phyloP scores from a whole-genome alignment of 306 rosid genomes.

The Hippophae gyantsensis region DNA sequence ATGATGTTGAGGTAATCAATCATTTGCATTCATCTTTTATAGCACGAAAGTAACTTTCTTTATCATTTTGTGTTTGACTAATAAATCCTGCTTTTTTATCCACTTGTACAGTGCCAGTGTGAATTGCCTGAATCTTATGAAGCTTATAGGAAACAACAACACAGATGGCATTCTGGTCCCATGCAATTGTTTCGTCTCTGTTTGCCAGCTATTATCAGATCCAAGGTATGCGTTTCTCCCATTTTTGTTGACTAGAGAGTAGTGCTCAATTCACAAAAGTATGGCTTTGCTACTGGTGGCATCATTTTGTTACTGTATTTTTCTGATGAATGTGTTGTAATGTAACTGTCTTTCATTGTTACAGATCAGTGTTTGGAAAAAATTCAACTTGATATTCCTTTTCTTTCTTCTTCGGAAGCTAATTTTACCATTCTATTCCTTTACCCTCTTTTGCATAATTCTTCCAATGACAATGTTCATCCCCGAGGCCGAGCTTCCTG shows the following conservation, averaged over 20 bases:
- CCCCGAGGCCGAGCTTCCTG: slow-evolving; percentile 77
- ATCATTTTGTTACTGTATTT: neutral
- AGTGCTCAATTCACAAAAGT: neutral
- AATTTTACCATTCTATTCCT: slow-evolving; percentile 82
- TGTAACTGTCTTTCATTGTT: neutral
- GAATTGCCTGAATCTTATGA: slow-evolving; percentile 92
- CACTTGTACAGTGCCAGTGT: slow-evolving; percentile 65
- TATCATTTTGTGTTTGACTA: slow-evolving; percentile 14
- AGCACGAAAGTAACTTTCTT: neutral
- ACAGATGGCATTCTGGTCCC: slow-evolving; percentile 95
- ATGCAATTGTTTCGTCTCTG: slow-evolving; percentile 95
- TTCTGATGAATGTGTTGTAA: neutral
- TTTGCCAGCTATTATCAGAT: slow-evolving; percentile 47
- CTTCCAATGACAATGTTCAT: slow-evolving; percentile 94
- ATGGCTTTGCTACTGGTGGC: neutral
- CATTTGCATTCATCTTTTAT: neutral
- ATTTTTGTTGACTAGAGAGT: neutral
- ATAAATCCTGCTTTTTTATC: neutral
- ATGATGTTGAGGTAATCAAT: slow-evolving; percentile 70
- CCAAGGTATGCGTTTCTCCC: slow-evolving; percentile 40
- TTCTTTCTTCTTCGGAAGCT: slow-evolving; percentile 82
- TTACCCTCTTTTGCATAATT: slow-evolving; percentile 81
- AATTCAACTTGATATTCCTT: slow-evolving; percentile 83
- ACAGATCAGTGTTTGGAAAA: slow-evolving; percentile 83
- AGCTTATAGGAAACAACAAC: slow-evolving; percentile 89